These are phyloP conservation scores for Incumbomyces delicatus DNA, from an alignment of 2,329 filamentous ascomycete genomes.

Conservation along the genomic window DNA sequence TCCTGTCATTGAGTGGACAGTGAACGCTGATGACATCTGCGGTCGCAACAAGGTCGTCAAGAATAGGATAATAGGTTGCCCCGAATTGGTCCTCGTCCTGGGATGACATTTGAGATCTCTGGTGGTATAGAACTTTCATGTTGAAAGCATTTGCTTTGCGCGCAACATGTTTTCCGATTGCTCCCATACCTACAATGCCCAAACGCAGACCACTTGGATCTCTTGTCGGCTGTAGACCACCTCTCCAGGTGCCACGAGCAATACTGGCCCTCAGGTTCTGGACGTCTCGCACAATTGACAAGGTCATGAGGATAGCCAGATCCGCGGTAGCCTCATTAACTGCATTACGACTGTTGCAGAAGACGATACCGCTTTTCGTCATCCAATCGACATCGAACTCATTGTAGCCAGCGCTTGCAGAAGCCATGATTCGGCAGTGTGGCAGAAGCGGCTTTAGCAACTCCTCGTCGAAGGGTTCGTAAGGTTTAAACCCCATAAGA, in stretches of 20 bases:
- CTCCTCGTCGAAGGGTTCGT: slow-evolving; percentile 3
- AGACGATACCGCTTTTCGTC: slow-evolving; percentile 22
- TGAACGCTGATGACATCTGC: slow-evolving; percentile 29
- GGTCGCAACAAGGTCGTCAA: slow-evolving; percentile 23
- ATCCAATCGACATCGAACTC: slow-evolving; percentile 1
- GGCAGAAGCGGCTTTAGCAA: neutral
- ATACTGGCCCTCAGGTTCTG: no score
- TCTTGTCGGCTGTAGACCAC: no score
- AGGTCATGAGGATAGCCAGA: slow-evolving; percentile 36
- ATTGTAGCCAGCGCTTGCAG: no score
- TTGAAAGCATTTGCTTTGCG: slow-evolving; percentile 34
- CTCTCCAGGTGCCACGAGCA: no score
- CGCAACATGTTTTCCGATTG: slow-evolving; percentile 24
- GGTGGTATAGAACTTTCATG: slow-evolving; percentile 37
- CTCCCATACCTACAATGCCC: slow-evolving; percentile 31
- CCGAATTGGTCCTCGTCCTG: slow-evolving; percentile 37
- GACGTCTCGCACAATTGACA: slow-evolving; percentile 28
- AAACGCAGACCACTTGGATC: slow-evolving; percentile 36
- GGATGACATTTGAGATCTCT: slow-evolving; percentile 34
- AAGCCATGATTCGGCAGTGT: neutral
- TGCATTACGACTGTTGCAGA: slow-evolving; percentile 34
- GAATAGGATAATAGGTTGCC: slow-evolving; percentile 10
- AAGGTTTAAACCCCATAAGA: neutral
- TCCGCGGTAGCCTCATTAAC: slow-evolving; percentile 36
- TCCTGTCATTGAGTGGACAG: slow-evolving; percentile 24